Conservation (phyloP, 352 stramenopile genomes). For the Globisporangium recalcitrans region DNA sequence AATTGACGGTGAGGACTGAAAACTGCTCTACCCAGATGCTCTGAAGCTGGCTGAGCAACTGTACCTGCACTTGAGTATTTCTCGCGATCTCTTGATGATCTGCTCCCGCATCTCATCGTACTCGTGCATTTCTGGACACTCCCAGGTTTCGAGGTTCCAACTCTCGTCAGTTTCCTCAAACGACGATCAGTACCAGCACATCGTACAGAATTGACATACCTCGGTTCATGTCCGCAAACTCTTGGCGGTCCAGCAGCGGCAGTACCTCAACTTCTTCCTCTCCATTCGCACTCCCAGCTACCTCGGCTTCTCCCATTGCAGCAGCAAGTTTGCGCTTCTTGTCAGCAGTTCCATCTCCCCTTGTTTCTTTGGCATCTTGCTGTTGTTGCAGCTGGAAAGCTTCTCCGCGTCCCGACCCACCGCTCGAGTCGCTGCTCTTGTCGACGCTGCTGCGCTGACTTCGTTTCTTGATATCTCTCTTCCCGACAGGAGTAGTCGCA, state of each 20-base stretch:
- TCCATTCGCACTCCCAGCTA: not conserved
- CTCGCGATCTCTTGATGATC: slow-evolving; percentile 93
- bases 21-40: not conserved
- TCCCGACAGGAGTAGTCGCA: not conserved
- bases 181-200: not conserved
- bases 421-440: not conserved
- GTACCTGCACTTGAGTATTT: slow-evolving; percentile 91
- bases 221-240: slow-evolving; percentile 52
- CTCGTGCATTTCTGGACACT: slow-evolving; percentile 88
- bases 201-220: slow-evolving; percentile 15
- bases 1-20: not conserved
- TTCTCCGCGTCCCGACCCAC: not conserved
- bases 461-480: slow-evolving; percentile 7
- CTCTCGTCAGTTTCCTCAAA: not conserved
- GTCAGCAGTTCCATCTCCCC: slow-evolving; percentile 1
- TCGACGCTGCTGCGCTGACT: not conserved
- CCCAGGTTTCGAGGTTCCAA: no score
- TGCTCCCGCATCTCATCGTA: slow-evolving; percentile 90
- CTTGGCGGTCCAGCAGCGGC: slow-evolving; percentile 32
- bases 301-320: not conserved
- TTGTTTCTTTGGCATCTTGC: not conserved
- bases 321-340: slow-evolving; percentile 9
- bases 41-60: not conserved
- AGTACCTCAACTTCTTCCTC: not conserved
- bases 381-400: not conserved